Evolutionary conservation across 108 stramenopile species (phyloP).

Genomic region (Thalassiosira profunda): DNA sequence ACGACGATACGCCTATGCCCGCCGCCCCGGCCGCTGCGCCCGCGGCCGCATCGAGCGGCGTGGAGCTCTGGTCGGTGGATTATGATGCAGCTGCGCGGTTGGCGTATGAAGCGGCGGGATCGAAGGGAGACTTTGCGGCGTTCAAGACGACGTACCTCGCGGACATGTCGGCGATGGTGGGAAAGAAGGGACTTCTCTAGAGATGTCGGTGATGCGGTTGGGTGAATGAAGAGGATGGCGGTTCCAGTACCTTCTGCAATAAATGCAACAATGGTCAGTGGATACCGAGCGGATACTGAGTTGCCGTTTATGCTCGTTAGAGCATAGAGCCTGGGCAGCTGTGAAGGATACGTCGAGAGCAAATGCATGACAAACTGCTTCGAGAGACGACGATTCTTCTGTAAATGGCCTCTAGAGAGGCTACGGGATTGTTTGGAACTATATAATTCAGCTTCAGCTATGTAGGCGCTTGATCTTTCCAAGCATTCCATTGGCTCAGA

Average conservation of each 20-base stretch:
- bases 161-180: constrained; percentile 15
- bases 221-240: neutral
- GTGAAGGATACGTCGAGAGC: neutral
- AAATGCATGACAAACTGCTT: neutral
- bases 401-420: too few relatives aligned
- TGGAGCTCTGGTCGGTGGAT: constrained; percentile 31
- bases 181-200: constrained; percentile 13
- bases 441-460: too few relatives aligned
- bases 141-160: constrained; percentile 22
- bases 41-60: constrained; percentile 8
- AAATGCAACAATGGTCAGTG: too few relatives aligned
- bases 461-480: too few relatives aligned
- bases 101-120: constrained; percentile 14
- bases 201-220: neutral
- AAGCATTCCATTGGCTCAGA: too few relatives aligned
- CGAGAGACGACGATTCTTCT: neutral
- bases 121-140: constrained; percentile 7
- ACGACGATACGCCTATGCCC: constrained; percentile 20
- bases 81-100: constrained; percentile 36
- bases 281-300: too few relatives aligned
- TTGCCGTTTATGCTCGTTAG: neutral
- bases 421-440: too few relatives aligned
- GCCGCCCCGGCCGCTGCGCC: constrained; percentile 13
- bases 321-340: neutral
- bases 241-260: neutral